phyloP scores from a whole-genome alignment of 805 yeast genomes.

The Helenozyma rhizophorensis region DNA sequence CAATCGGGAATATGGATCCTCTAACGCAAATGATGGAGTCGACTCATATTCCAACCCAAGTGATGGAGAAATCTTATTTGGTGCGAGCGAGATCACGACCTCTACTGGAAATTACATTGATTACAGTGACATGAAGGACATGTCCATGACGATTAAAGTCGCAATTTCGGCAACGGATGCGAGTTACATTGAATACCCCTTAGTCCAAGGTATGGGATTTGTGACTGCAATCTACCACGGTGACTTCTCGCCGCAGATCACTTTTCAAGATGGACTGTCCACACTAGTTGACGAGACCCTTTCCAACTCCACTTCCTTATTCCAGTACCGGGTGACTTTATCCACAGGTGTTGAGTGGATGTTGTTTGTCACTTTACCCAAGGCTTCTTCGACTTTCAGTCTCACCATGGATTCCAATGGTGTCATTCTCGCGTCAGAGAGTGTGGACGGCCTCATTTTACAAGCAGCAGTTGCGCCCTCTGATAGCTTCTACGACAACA shows the following conservation, averaged over 20 bases:
- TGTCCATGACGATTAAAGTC: constrained; percentile 22
- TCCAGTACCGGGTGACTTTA: constrained; percentile 38
- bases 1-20: constrained; percentile 44
- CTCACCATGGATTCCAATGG: constrained; percentile 28
- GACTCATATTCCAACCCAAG: constrained; percentile 53
- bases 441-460: constrained; percentile 41
- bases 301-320: constrained; percentile 7
- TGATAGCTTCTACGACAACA: constrained; percentile 27
- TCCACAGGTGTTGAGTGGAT: constrained; percentile 46
- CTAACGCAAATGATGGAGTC: constrained; percentile 40
- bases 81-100: constrained; percentile 49
- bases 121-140: constrained; percentile 47
- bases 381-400: constrained; percentile 12
- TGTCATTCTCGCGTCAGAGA: constrained; percentile 31
- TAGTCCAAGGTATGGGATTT: constrained; percentile 62
- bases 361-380: constrained; percentile 38
- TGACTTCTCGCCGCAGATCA: constrained; percentile 42
- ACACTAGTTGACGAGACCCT: too few species aligned
- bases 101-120: constrained; percentile 25
- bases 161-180: too few species aligned
- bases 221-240: constrained; percentile 50
- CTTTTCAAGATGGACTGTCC: too few species aligned
- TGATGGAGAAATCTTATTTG: constrained; percentile 50
- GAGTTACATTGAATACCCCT: constrained; percentile 42
- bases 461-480: constrained; percentile 53